phyloP scores from a whole-genome alignment of 805 yeast species.

The Cyberlindnera petersonii region DNA sequence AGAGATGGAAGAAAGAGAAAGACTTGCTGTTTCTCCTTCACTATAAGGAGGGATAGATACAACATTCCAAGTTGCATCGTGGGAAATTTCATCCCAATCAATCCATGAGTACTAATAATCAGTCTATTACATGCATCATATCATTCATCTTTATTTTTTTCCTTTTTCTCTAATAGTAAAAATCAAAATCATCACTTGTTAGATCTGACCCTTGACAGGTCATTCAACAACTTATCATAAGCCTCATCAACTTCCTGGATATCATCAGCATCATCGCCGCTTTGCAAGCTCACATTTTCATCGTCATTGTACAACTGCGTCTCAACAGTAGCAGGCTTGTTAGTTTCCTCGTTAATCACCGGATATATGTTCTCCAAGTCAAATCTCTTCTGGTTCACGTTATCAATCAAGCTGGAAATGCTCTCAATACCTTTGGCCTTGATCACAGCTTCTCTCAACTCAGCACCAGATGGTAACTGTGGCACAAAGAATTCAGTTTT shows the following conservation, averaged over 20 bases:
- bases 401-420: constrained; percentile 61
- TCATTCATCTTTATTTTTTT: background rate
- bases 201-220: constrained; percentile 61
- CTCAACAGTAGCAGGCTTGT: constrained; percentile 1
- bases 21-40: constrained; percentile 90
- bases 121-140: background rate
- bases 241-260: constrained; percentile 58
- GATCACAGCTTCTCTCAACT: constrained; percentile 51
- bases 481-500: constrained; percentile 25
- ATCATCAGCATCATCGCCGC: constrained; percentile 13
- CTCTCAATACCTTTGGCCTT: constrained; percentile 73
- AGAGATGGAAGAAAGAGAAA: constrained; percentile 76
- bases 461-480: constrained; percentile 44
- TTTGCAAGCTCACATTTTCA: constrained; percentile 9
- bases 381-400: constrained; percentile 52
- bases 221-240: constrained; percentile 66
- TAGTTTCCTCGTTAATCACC: constrained; percentile 19
- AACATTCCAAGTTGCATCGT: constrained; percentile 95
- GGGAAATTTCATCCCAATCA: constrained; percentile 88
- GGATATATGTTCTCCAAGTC: constrained; percentile 48
- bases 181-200: constrained; percentile 36
- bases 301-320: constrained; percentile 3
- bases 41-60: constrained; percentile 86
- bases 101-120: constrained; percentile 23
- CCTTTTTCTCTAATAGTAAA: background rate